Evolutionary conservation across 495 filamentous ascomycete species (phyloP).

Genomic region (Penicillium silybi): DNA sequence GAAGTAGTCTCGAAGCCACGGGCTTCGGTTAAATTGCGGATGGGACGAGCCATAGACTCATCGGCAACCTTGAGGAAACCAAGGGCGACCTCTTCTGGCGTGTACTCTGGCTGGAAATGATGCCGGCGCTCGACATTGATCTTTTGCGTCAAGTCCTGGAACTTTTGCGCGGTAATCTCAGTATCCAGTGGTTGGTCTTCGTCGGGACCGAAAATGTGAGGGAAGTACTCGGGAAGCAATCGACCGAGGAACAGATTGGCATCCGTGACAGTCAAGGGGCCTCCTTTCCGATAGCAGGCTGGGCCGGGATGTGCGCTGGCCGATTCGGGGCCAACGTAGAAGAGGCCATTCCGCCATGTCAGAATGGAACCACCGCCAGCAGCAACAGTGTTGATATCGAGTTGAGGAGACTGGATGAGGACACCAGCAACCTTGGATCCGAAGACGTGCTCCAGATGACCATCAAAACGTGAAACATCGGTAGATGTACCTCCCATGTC

Average conservation of each 20-base stretch:
- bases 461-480: slow-evolving; percentile 90
- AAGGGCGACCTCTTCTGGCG: slow-evolving; percentile 79
- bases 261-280: slow-evolving; percentile 88
- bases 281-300: slow-evolving; percentile 92
- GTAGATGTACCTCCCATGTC: slow-evolving; percentile 97
- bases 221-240: slow-evolving; percentile 90
- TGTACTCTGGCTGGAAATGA: slow-evolving; percentile 64
- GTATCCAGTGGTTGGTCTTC: slow-evolving; percentile 84
- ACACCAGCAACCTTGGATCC: slow-evolving; percentile 96
- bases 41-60: slow-evolving; percentile 52
- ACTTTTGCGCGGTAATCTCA: slow-evolving; percentile 69
- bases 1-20: slow-evolving; percentile 47
- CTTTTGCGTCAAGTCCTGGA: slow-evolving; percentile 71
- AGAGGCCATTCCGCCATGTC: slow-evolving; percentile 87
- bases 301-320: slow-evolving; percentile 91
- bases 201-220: slow-evolving; percentile 91
- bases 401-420: slow-evolving; percentile 88
- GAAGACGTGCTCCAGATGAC: slow-evolving; percentile 93
- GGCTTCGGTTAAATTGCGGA: slow-evolving; percentile 51
- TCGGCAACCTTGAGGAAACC: slow-evolving; percentile 54
- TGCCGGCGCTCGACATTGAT: slow-evolving; percentile 63
- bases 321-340: slow-evolving; percentile 94
- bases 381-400: slow-evolving; percentile 97
- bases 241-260: slow-evolving; percentile 89
- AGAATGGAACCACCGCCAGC: slow-evolving; percentile 89